Evolutionary conservation across 768 basidiomycete genomes (phyloP), one percentile per base, ranked within the genome.

Genomic region (Russula lepida): DNA sequence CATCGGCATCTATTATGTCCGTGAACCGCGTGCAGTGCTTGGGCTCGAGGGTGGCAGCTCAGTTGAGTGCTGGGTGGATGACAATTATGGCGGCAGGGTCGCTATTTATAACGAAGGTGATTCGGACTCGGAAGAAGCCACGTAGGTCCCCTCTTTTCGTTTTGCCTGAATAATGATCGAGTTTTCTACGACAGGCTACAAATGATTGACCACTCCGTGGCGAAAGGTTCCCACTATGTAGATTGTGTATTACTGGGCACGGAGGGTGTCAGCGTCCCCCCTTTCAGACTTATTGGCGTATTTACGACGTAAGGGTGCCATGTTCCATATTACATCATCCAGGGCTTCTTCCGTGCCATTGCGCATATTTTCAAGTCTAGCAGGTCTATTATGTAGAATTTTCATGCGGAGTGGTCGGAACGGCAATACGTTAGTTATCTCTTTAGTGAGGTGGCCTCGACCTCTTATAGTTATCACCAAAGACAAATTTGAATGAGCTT

Each of bases 1-100:
- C 69, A 82, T 99, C 43, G 94, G 89, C 39, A 79, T 99, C 9
- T 98, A 98, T 74, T 97, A 85, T 73, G 62, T 98, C 33, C 81
- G 81, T 71, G 92, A 93, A 63, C 86, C 91, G 12, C 74, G 78
- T 52, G 69, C 68, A 27, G 71, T 75, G 19, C 77, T 83, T 37
- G 84, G 81, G 6, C 76, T 69, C 6, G 64, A 67, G 44, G 67
- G 81, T 62, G 88, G 90, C 33, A 85, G 85, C 67, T 79, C 81
- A 55, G 77, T 95, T 4, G 83, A 89, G 68, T 98, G 97, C 71
- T 98, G 95, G 95, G 97, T 99, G 33, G 97, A 99, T 72, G 95
- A 99, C 72, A 99, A 99, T 70, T 82, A 85, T 64, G 74, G 68
- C 0, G 95, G 97, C 5, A 86, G 84, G 30, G 83, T 82, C 62